Evolutionary conservation across 768 basidiomycete species (phyloP), one percentile per base, ranked within the genome.

Genomic region (Phylloporus scabripes): DNA sequence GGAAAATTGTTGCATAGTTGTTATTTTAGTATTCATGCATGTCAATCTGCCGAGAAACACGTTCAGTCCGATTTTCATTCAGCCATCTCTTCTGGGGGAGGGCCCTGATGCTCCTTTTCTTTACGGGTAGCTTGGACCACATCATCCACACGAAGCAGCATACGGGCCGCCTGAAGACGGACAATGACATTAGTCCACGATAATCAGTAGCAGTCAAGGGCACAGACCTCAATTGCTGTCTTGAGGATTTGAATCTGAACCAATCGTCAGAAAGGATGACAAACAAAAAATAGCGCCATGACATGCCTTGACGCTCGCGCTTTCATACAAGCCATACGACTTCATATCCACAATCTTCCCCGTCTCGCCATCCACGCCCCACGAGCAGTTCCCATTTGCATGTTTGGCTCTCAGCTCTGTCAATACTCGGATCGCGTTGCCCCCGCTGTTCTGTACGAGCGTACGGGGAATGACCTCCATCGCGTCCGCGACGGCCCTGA

Each of bases 331-430:
- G 1, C 93, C 93, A 66, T 97, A 96, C 40, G 73, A 70, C 65
- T 92, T 93, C 95, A 97, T 97, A 65, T 97, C 91, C 36, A 88
- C 88, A 34, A 93, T 84, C 70, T 94, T 95, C 21, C 96, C 96
- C 7, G 88, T 94, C 61, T 97, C 89, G 20, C 95, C 96, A 57
- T 98, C 85, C 33, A 99, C 88, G 47, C 96, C 96, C 83, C 87
- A 97, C 38, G 89, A 85, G 62, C 85, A 69, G 60, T 94, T 88
- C 3, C 93, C 93, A 46, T 81, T 87, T 4, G 91, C 92, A 59
- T 98, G 95, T 67, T 96, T 97, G 2, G 94, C 95, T 74, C 96
- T 80, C 45, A 99, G 75, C 69, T 94, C 92, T 0, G 96, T 98
- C 67, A 98, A 69, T 10, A 88, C 85, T 44, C 96, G 75, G 57